These are phyloP conservation scores for Agapanthus africanus DNA, from an alignment of 106 monocot species.

Conservation along the genomic window DNA sequence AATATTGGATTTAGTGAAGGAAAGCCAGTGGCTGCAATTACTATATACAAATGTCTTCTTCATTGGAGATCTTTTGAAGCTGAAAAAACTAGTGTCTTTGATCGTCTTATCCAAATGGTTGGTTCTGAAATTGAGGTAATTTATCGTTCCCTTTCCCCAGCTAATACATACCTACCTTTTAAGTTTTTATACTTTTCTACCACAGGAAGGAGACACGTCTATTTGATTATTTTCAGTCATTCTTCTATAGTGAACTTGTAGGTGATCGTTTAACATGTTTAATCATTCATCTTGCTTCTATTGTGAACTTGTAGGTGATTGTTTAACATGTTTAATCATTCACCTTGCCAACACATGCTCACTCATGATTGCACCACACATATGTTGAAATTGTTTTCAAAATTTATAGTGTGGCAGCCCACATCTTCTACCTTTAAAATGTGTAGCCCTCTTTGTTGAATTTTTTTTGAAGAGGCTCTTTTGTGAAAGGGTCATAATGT, in stretches of 20 bases:
- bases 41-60: constrained; percentile 92
- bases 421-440: too few relatives aligned
- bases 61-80: constrained; percentile 98
- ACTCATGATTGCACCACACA: too few relatives aligned
- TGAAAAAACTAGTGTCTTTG: constrained; percentile 93
- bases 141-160: constrained; percentile 25
- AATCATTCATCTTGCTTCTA: neutral
- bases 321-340: too few relatives aligned
- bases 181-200: neutral
- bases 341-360: too few relatives aligned
- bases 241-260: neutral
- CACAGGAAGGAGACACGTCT: neutral
- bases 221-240: neutral
- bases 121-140: constrained; percentile 93
- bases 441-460: too few relatives aligned
- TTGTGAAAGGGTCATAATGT: too few relatives aligned
- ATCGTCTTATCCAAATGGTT: constrained; percentile 86
- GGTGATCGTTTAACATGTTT: neutral
- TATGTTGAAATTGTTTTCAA: too few relatives aligned
- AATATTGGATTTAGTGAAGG: constrained; percentile 75
- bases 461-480: too few relatives aligned
- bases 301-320: too few relatives aligned
- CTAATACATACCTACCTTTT: too few relatives aligned
- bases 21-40: constrained; percentile 85
- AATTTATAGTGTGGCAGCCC: too few relatives aligned